Base-by-base conservation (phyloP, 345 rosid genomes). In the Rhizophora mangle region DNA sequence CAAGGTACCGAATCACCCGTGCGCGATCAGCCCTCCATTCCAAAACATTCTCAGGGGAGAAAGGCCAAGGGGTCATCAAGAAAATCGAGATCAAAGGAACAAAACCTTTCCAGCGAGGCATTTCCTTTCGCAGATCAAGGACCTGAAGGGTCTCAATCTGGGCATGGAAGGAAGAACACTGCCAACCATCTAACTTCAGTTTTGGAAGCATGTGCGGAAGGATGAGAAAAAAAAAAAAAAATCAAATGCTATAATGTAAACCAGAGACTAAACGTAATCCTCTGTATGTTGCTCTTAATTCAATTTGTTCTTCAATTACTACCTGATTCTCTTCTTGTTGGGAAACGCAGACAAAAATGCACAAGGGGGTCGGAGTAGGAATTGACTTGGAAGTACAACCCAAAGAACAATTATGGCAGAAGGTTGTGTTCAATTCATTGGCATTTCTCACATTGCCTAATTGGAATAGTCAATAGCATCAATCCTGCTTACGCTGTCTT, bases 11-110 rank as follows among this genome's bases (percentile, higher is more conserved):
- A 68, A 31, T 68, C 77, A 2, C 70, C 77, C 2, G 62, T 37
- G 21, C 70, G 58, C 3, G 76, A 76, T 21, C 70, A 58, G 57
- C 66, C 75, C 20, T 20, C 70, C 20, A 64, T 77, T 6, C 77
- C 77, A 21, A 77, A 46, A 53, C 71, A 77, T 63, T 68, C 81
- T 31, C 76, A 70, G 8, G 73, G 21, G 22, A 72, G 58, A 64
- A 77, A 68, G 66, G 20, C 67, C 3, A 77, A 58, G 39, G 76
- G 68, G 9, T 63, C 76, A 39, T 27, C 65, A 20, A 46, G 62
- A 21, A 8, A 65, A 62, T 67, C 75, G 32, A 76, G 34, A 56
- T 27, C 62, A 8, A 77, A 72, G 55, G 77, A 77, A 21, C 72
- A 60, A 51, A 68, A 60, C 59, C 24, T 69, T 51, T 52, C 77